Conservation (phyloP, 768 basidiomycete species). For the Leucocoprinus birnbaumii region DNA sequence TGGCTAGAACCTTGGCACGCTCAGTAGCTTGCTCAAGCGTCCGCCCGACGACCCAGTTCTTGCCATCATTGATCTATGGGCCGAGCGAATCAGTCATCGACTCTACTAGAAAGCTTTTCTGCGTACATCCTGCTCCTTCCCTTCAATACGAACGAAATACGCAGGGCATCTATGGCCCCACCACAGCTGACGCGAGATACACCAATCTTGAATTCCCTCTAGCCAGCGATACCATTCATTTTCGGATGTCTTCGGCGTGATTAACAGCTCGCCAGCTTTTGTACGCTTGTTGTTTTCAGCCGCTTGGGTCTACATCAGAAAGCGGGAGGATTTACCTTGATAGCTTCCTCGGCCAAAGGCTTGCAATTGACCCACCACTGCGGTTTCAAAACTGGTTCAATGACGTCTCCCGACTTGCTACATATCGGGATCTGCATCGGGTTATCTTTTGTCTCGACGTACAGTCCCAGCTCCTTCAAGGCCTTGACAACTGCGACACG, state of each 20-base stretch:
- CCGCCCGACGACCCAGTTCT: slow-evolving; percentile 91
- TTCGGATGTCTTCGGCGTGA: slow-evolving; percentile 83
- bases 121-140: slow-evolving; percentile 62
- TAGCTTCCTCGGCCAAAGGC: slow-evolving; percentile 84
- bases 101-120: background rate
- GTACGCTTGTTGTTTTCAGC: slow-evolving; percentile 59
- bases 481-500: slow-evolving; percentile 79
- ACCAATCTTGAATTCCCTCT: slow-evolving; percentile 97
- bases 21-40: slow-evolving; percentile 72
- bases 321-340: slow-evolving; percentile 50
- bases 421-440: slow-evolving; percentile 90
- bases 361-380: slow-evolving; percentile 99
- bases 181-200: slow-evolving; percentile 98
- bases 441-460: slow-evolving; percentile 91
- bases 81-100: background rate
- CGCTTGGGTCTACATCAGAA: background rate
- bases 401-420: slow-evolving; percentile 95
- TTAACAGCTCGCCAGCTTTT: slow-evolving; percentile 78
- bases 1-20: slow-evolving; percentile 68
- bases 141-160: slow-evolving; percentile 87
- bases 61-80: slow-evolving; percentile 59
- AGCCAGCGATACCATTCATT: slow-evolving; percentile 97
- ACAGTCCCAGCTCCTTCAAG: slow-evolving; percentile 82
- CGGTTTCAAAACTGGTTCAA: slow-evolving; percentile 92
- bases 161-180: slow-evolving; percentile 98